Base-by-base conservation (phyloP, 495 filamentous ascomycete species). In the Penicillium lagena region DNA sequence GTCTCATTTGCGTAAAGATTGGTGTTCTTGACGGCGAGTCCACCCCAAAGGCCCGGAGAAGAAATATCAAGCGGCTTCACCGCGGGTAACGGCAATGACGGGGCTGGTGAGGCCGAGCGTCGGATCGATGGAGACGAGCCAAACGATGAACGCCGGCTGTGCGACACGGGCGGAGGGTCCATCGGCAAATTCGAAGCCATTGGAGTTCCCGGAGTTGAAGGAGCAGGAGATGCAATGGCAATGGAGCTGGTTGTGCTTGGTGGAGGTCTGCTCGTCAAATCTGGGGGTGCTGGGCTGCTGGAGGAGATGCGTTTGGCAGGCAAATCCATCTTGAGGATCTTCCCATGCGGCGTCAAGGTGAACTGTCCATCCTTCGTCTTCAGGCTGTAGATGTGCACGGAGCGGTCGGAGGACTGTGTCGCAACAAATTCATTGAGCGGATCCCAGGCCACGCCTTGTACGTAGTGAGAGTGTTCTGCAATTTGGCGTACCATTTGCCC, bases 381-480 rank as follows among this genome's bases (percentile, higher is more conserved):
- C 49, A 99, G 68, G 11, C 81, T 90, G 67, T 97, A 97, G 51
- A 99, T 91, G 66, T 99, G 93, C 13, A 96, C 91, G 1, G 93
- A 95, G 56, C 93, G 83, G 66, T 99, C 93, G 1, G 93, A 99
- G 2, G 93, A 97, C 61, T 99, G 93, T 14, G 93, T 99, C 14
- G 94, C 93, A 37, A 99, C 87, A 62, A 87, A 99, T 71, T 99
- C 93, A 63, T 99, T 99, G 28, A 95, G 68, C 30, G 93, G 93
- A 67, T 99, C 93, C 93, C 93, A 99, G 2, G 94, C 90, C 12
- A 99, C 93, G 31, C 93, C 93, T 69, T 99, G 93, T 13, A 99
- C 93, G 56, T 96, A 99, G 64, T 99, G 93, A 55, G 91, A 96
- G 68, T 99, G 93, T 60, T 99, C 93, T 35, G 93, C 94, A 50